Percentiles rank a stretch among this genome's conserved stretches.
phyloP scores from a whole-genome alignment of 495 filamentous ascomycete species.

The Annulohypoxylon moriforme region DNA sequence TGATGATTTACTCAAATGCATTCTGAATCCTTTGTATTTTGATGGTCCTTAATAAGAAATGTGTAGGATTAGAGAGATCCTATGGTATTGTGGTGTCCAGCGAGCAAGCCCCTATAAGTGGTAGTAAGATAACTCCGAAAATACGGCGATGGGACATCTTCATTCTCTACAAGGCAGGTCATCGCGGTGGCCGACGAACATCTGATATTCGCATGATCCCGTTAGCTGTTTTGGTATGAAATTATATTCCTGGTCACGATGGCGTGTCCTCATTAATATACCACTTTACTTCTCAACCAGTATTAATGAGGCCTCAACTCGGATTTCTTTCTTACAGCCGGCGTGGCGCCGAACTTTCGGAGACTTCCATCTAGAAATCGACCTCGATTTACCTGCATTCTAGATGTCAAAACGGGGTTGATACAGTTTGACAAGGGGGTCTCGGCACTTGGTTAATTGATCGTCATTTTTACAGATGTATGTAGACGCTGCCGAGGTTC shows the following conservation, averaged over 20 bases:
- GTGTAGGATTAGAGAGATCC: background rate
- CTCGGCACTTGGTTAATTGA: constrained; percentile 9
- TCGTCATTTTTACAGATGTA: constrained; percentile 12
- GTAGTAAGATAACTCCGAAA: background rate
- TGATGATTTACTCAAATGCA: too few species aligned
- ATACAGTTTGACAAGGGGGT: background rate
- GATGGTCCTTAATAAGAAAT: too few species aligned
- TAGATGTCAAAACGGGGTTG: background rate
- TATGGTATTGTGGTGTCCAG: background rate
- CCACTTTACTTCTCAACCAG: too few species aligned
- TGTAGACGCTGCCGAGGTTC: constrained; percentile 2
- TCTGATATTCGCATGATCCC: background rate
- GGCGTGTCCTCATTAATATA: background rate
- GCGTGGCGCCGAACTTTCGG: background rate
- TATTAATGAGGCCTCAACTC: background rate
- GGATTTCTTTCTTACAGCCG: constrained; percentile 4
- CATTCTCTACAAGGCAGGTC: constrained; percentile 1
- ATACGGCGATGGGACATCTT: background rate
- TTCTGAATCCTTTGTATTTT: too few species aligned
- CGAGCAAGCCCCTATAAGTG: background rate
- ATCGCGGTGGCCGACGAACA: background rate
- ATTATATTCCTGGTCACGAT: background rate
- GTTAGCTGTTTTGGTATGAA: background rate
- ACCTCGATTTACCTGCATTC: background rate
- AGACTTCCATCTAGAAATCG: background rate